Conservation (phyloP, 2,329 filamentous ascomycete species). For the Colletotrichum gloeosporioides region DNA sequence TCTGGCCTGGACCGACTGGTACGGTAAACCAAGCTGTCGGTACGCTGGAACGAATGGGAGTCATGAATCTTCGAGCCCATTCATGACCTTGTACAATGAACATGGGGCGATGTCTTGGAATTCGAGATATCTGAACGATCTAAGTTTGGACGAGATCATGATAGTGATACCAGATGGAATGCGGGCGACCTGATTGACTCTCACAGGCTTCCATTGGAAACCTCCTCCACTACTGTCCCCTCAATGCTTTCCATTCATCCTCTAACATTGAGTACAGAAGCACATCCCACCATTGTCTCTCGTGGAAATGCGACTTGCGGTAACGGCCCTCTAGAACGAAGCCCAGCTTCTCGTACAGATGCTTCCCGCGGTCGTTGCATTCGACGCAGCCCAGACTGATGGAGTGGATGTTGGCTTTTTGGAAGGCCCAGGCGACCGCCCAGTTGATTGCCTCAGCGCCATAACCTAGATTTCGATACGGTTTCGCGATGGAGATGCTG, state of each 20-base stretch:
- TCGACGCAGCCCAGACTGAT: constrained; percentile 43
- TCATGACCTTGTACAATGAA: background rate
- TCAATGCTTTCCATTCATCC: constrained; percentile 35
- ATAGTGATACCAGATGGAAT: background rate
- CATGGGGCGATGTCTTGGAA: background rate
- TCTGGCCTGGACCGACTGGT: background rate
- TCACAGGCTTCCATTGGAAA: background rate
- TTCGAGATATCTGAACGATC: background rate
- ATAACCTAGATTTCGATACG: constrained; percentile 45
- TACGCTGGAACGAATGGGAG: background rate
- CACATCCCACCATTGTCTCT: constrained; percentile 44
- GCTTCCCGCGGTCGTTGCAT: constrained; percentile 46
- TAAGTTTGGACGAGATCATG: background rate
- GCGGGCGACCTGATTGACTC: background rate
- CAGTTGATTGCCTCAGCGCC: constrained; percentile 52
- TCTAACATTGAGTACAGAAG: constrained; percentile 42
- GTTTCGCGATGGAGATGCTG: constrained; percentile 38
- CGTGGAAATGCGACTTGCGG: constrained; percentile 36
- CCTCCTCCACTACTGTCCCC: background rate
- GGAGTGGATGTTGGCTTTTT: constrained; percentile 46
- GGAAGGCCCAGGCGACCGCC: constrained; percentile 52
- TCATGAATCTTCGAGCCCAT: background rate
- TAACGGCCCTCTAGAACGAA: constrained; percentile 48
- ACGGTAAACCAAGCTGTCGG: background rate
- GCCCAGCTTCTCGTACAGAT: constrained; percentile 49